A percentile compares a stretch with the other conserved stretches of the same genome.
Evolutionary conservation across 2,329 filamentous ascomycete species (phyloP).

Genomic region (Colletotrichum tabaci): DNA sequence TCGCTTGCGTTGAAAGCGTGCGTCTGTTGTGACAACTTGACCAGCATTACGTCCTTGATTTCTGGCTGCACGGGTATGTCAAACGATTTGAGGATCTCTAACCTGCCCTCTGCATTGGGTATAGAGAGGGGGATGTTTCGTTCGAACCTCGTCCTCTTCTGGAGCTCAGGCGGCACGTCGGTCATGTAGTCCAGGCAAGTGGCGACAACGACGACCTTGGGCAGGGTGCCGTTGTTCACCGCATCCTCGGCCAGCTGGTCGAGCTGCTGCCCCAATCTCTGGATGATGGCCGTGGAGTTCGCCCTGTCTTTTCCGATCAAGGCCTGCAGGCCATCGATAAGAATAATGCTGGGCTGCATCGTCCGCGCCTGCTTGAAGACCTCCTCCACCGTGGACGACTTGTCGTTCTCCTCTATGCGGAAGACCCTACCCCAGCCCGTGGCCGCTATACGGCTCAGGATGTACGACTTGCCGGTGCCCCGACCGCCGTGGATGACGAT

Average conservation of each 20-base stretch:
- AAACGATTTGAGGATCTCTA: constrained; percentile 80
- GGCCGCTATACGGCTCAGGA: constrained; percentile 77
- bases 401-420: constrained; percentile 70
- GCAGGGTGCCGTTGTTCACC: constrained; percentile 54
- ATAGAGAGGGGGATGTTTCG: constrained; percentile 82
- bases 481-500: constrained; percentile 85
- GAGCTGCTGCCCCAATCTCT: constrained; percentile 67
- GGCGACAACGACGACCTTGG: constrained; percentile 80
- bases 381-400: constrained; percentile 73
- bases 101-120: constrained; percentile 79
- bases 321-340: constrained; percentile 84
- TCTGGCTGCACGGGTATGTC: constrained; percentile 62
- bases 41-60: constrained; percentile 67
- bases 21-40: constrained; percentile 78
- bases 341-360: constrained; percentile 81
- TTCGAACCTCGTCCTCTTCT: constrained; percentile 75
- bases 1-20: constrained; percentile 91
- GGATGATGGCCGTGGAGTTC: constrained; percentile 65
- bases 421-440: constrained; percentile 81
- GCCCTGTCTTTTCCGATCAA: constrained; percentile 74
- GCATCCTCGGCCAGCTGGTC: constrained; percentile 65
- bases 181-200: constrained; percentile 80
- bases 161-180: constrained; percentile 79
- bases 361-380: constrained; percentile 78
- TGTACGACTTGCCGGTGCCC: constrained; percentile 87